Evolutionary conservation across 306 rosid genomes (phyloP).

Genomic region (Fagus crenata): DNA sequence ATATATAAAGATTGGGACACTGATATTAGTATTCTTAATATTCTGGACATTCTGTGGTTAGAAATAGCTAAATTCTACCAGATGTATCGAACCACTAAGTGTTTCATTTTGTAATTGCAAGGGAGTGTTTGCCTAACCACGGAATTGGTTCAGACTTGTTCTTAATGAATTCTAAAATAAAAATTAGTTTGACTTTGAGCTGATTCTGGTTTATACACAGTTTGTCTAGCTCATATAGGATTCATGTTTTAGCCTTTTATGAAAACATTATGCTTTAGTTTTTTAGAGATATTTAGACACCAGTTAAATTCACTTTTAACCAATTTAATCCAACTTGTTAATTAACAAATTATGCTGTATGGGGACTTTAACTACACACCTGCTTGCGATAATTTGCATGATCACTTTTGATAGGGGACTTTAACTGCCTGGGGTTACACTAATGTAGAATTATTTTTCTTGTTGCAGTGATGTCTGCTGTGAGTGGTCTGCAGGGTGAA

Average conservation of each 20-base stretch:
- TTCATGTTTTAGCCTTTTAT: not conserved
- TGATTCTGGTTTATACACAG: not conserved
- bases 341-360: too few relatives aligned
- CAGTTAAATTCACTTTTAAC: too few relatives aligned
- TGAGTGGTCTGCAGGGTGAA: slow-evolving; percentile 83
- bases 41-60: not conserved
- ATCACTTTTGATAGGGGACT: slow-evolving; percentile 10
- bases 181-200: not conserved
- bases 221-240: not conserved
- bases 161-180: not conserved
- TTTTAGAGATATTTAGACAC: too few relatives aligned
- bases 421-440: not conserved
- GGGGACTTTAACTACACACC: not conserved
- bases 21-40: slow-evolving; percentile 1
- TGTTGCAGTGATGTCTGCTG: slow-evolving; percentile 84
- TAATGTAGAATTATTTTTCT: slow-evolving; percentile 21
- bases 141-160: not conserved
- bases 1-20: not conserved
- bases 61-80: not conserved
- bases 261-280: not conserved
- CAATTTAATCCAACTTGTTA: too few relatives aligned
- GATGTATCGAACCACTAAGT: not conserved
- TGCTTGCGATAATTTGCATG: not conserved
- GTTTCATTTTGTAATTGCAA: not conserved
- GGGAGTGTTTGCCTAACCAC: not conserved